Evolutionary conservation across 371 early-diverging fungal species (phyloP).

Genomic region (Apophysomyces trapeziformis): DNA sequence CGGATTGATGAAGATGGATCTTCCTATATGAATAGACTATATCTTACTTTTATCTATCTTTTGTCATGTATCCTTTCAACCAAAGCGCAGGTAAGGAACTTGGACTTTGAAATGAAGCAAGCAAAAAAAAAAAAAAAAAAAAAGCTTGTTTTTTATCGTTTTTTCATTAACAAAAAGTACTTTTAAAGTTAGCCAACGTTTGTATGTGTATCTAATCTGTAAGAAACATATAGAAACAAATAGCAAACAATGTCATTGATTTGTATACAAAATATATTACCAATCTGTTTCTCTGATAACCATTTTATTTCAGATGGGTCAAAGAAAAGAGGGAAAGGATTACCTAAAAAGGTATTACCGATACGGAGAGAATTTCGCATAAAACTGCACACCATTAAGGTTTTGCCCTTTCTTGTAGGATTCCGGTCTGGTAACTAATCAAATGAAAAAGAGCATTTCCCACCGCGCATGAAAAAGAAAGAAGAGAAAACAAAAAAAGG

Average conservation of each 20-base stretch:
- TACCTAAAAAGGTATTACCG: slow-evolving; percentile 3
- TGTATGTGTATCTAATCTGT: background rate
- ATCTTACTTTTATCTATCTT: no score
- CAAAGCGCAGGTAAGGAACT: background rate
- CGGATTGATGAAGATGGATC: no score
- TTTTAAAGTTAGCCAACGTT: slow-evolving; percentile 5
- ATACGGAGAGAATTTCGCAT: slow-evolving; percentile 1
- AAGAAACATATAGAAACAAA: slow-evolving; percentile 6
- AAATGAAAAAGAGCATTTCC: background rate
- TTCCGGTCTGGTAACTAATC: slow-evolving; percentile 6
- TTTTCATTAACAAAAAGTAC: background rate
- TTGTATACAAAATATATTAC: background rate
- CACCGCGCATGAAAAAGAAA: background rate
- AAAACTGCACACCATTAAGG: background rate
- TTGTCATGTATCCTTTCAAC: no score
- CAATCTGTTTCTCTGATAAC: background rate
- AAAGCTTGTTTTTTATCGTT: no score
- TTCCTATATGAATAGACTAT: no score
- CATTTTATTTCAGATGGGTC: background rate
- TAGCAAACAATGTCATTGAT: slow-evolving; percentile 9
- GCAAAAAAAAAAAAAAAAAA: no score
- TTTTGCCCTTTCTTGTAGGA: slow-evolving; percentile 3
- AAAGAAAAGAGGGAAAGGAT: background rate
- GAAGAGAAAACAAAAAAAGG: background rate
- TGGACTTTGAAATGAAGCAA: background rate